Evolutionary conservation across 345 rosid species (phyloP), one percentile per base, ranked within the genome.

Genomic region (Ceriops tagal): DNA sequence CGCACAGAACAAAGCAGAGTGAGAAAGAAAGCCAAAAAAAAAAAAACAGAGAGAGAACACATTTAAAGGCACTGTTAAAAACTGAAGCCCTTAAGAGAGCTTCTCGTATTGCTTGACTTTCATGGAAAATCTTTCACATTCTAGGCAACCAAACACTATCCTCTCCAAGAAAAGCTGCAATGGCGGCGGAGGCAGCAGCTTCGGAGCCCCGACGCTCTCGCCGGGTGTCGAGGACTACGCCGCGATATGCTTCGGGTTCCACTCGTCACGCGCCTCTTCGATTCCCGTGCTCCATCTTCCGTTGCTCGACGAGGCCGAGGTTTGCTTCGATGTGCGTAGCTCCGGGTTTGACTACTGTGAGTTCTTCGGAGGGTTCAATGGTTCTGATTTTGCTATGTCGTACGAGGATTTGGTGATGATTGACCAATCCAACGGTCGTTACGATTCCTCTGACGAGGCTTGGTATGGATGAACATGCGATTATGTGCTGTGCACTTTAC

Each of bases 231-330:
- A 93, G 61, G 98, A 93, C 80, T 93, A 89, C 64, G 71, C 70
- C 66, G 96, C 89, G 82, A 91, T 91, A 53, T 93, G 91, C 85
- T 82, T 88, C 21, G 86, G 89, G 2, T 91, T 89, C 53, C 92
- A 83, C 77, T 82, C 91, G 22, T 76, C 91, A 67, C 89, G 89
- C 81, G 84, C 86, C 72, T 69, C 91, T 18, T 89, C 96, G 71
- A 85, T 93, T 73, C 98, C 97, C 16, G 90, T 93, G 64, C 89
- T 93, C 51, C 92, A 91, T 89, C 96, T 93, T 70, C 96, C 96
- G 0, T 35, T 73, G 46, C 81, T 77, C 0, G 87, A 80, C 24
- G 80, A 64, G 1, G 80, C 72, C 26, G 90, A 82, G 61, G 82
- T 72, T 8, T 85, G 68, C 77, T 85, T 89, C 58, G 98, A 91